Base-by-base conservation (phyloP, 306 rosid genomes). In the Prunus padus region DNA sequence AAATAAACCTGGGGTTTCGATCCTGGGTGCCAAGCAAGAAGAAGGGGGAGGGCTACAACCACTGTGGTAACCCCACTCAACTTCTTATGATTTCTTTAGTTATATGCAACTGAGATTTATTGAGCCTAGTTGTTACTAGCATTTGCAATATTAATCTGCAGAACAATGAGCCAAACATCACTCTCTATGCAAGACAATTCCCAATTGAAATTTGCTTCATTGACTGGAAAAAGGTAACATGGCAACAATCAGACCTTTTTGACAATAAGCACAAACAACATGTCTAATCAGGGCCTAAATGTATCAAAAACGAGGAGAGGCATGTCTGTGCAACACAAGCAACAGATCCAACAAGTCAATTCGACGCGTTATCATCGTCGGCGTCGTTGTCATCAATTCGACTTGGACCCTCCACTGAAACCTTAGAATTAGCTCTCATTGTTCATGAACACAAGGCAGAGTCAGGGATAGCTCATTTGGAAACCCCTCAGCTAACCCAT, bases 321-420 rank as follows among this genome's bases (percentile, higher is more conserved):
- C 77, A 85, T 80, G 88, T 82, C 80, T 80, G 79, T 77, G 78
- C 81, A 79, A 69, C 80, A 79, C 78, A 84, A 84, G 87, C 85
- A 88, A 80, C 79, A 80, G 70, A 84, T 84, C 82, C 65, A 76
- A 67, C 64, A 19, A 65, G 91, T 87, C 88, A 77, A 87, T 86
- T 87, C 73, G 68, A 76, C 86, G 81, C 84, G 89, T 69, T 73
- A 67, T 61, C 16, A 12, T 25, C n/a, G 45, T 28, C 55, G 3
- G 12, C 47, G n/a, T 63, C 67, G 8, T 37, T 37, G 42, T 33
- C 16, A 65, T 33, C 46, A 51, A 84, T 72, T 83, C 71, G 73
- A 80, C 54, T 71, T 86, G 89, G 92, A 87, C 92, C 85, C 87
- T 80, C 86, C 96, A 81, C 86, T 64, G 69, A 44, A 60, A 42